Base-by-base conservation (phyloP, 306 rosid species). In the Dryas alaskensis region DNA sequence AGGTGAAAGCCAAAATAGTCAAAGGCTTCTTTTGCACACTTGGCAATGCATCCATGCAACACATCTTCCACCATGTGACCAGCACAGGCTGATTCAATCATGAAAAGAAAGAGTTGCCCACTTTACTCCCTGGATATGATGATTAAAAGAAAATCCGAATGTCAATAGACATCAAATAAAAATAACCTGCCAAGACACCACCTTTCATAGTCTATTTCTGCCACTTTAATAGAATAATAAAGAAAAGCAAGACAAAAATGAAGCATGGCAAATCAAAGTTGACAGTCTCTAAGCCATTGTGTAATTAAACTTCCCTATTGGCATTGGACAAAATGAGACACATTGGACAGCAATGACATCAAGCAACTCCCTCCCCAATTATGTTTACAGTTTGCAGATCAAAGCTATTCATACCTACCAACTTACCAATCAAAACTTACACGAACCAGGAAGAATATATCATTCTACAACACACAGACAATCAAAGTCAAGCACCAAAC, bases 121-220 rank as follows among this genome's bases (percentile, higher is more conserved):
- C 72, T 70, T 78, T 74, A 83, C 70, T 65, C 68, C 86, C 86
- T 83, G 86, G 76, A 83, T 79, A 72, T 47, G 76, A 79, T 45
- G 78, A 76, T 71, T 74, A 66, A 79, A 67, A 76, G 70, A 74
- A 75, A 60, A 79, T 67, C 76, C 25, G 46, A n/a, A 71, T 58
- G 67, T 71, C 75, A 71, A 71, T 59, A 58, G 57, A 72, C 66
- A 58, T 66, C 66, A 75, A 74, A 75, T 44, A 81, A 81, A 31
- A 17, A 63, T 69, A 68, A 55, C 69, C 73, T 42, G 43, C 70
- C 73, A 72, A 67, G 81, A 60, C 76, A 40, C 75, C 62, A 65
- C 69, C 64, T 31, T 31, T 47, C 65, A 73, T n/a, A 60, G n/a
- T 51, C 75, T 72, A 66, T 37, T 13, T 57, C 51, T 53, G 45